phyloP scores from a whole-genome alignment of 805 yeast species.

The Danielia reshetovae region DNA sequence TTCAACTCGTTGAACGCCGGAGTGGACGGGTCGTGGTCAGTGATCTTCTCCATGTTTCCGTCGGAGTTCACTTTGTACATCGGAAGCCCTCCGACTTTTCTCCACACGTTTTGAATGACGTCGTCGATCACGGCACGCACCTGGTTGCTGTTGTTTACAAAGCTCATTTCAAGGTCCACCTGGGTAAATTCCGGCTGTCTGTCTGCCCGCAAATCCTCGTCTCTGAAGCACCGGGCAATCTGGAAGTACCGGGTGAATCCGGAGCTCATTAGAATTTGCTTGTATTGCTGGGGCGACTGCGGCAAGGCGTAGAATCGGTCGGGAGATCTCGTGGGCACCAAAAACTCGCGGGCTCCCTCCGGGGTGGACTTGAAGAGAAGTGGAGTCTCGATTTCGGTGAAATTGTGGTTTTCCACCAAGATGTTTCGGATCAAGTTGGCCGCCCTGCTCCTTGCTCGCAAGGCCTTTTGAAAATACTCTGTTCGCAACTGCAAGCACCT shows the following conservation, averaged over 20 bases:
- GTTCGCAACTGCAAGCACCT: constrained; percentile 78
- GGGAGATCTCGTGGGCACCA: constrained; percentile 79
- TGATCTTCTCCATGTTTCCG: constrained; percentile 27
- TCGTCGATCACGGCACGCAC: constrained; percentile 64
- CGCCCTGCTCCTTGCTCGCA: constrained; percentile 54
- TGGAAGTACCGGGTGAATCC: constrained; percentile 87
- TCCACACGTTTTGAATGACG: constrained; percentile 56
- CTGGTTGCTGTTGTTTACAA: constrained; percentile 58
- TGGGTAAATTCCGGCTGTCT: constrained; percentile 98
- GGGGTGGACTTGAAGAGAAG: constrained; percentile 92
- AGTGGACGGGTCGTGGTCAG: constrained; percentile 12
- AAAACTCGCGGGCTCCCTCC: constrained; percentile 94
- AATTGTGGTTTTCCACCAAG: constrained; percentile 39
- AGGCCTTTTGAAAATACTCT: constrained; percentile 50
- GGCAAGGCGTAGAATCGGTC: constrained; percentile 80
- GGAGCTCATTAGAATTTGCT: constrained; percentile 90
- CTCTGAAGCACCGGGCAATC: constrained; percentile 91
- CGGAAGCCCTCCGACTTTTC: constrained; percentile 35
- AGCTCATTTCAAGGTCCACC: constrained; percentile 92
- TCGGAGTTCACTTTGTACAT: constrained; percentile 33
- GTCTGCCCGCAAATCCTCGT: constrained; percentile 91
- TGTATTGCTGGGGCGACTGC: constrained; percentile 97
- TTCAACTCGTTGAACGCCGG: constrained; percentile 40
- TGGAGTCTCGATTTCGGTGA: constrained; percentile 91
- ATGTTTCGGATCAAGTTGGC: constrained; percentile 43